These are phyloP conservation scores for Acer saccharum DNA, from an alignment of 345 rosid species.

Conservation along the genomic window DNA sequence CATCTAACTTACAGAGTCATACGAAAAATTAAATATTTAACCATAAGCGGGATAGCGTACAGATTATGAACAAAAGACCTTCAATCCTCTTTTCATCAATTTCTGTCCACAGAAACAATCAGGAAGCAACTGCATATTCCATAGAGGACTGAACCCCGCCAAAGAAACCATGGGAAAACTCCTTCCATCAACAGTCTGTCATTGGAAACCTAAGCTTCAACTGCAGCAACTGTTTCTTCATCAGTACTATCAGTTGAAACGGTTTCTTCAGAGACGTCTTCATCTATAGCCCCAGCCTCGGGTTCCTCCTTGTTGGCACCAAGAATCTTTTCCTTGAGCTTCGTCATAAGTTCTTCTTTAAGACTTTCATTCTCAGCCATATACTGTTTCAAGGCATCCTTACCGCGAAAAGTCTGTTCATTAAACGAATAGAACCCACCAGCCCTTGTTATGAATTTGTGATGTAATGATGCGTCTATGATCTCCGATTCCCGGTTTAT, in stretches of 20 bases:
- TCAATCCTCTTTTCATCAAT: background rate
- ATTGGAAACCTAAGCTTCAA: constrained; percentile 43
- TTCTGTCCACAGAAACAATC: background rate
- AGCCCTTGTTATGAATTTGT: constrained; percentile 62
- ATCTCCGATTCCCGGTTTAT: constrained; percentile 73
- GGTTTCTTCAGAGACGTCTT: constrained; percentile 36
- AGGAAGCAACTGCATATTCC: constrained; percentile 9
- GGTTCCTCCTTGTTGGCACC: constrained; percentile 31
- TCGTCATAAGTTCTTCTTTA: constrained; percentile 61
- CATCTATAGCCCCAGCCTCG: constrained; percentile 32
- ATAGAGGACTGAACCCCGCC: constrained; percentile 13
- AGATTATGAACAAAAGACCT: background rate
- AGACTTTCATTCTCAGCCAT: constrained; percentile 46
- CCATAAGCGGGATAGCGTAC: background rate
- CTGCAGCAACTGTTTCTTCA: constrained; percentile 70
- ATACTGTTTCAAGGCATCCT: constrained; percentile 71
- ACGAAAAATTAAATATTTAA: background rate
- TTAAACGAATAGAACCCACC: constrained; percentile 51
- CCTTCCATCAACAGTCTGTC: background rate
- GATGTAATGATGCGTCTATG: constrained; percentile 70
- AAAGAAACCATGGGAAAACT: constrained; percentile 3
- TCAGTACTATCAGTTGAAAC: constrained; percentile 55
- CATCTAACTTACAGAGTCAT: constrained; percentile 8
- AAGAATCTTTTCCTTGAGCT: constrained; percentile 65
- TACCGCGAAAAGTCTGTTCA: constrained; percentile 65